Base-by-base conservation (phyloP, 148 eudicot genomes). In the Diospyros lotus region DNA sequence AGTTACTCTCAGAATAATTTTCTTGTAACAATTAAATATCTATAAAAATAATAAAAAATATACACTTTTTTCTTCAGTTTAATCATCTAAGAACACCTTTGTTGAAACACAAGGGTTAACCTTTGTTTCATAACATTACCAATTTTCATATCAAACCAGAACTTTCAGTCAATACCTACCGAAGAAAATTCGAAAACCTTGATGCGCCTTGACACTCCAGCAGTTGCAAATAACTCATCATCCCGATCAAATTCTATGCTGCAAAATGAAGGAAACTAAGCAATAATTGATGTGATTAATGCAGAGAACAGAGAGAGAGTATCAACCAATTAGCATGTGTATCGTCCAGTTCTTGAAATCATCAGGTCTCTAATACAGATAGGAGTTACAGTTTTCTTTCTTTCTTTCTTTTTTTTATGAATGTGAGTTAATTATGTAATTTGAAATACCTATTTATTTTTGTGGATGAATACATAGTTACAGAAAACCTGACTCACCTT, bases 211-310 rank as follows among this genome's bases (percentile, higher is more conserved):
- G 98, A 95, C 73, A 91, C 99, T 71, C 99, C 99, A 61, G 97
- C 99, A 66, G 97, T 96, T 64, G 99, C 98, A 85, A 96, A 96
- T 64, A 96, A 75, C 75, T 93, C 97, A 74, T 89, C 87, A 80
- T 96, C 98, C 77, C 99, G 81, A 82, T 96, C 93, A 80, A 96
- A 96, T 73, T 96, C 99, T 84, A 96, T 93, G 83, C 99, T 96
- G 98, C 84, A 82, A 76, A 73, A 58, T 70, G 67, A 11, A 52
- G 45, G 74, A n/a, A 74, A 55, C n/a, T 12, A 48, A 64, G 39
- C 58, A 52, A 56, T 54, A 17, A 66, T 55, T 48, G 52, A 48
- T 48, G 28, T 48, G 40, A 67, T 54, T 56, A 18, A 1, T 40
- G 2, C 18, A 65, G 39, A 50, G 9, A 69, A 66, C 41, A 28